phyloP scores from a whole-genome alignment of 176 grass and related monocot genomes.

The Eragrostis nindensis region DNA sequence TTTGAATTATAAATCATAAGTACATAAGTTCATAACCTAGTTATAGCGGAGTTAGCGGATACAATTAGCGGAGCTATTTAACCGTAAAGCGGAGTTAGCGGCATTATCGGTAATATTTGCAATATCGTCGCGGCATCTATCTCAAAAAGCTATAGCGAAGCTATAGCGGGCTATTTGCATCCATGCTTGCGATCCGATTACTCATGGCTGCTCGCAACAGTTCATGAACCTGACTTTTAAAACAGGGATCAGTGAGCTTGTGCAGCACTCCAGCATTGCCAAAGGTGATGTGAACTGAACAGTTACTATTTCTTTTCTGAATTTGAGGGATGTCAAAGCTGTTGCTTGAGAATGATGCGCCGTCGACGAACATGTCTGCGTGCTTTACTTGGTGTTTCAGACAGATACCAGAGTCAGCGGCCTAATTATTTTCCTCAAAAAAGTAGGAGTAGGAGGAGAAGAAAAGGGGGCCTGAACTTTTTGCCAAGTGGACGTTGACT shows the following conservation, averaged over 20 bases:
- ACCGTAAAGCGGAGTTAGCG: too few relatives aligned
- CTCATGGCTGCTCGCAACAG: background rate
- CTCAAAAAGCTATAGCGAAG: too few relatives aligned
- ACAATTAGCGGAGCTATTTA: too few relatives aligned
- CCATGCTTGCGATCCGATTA: background rate
- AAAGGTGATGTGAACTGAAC: conserved; percentile 24
- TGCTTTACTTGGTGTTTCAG: conserved; percentile 40
- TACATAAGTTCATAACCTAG: too few relatives aligned
- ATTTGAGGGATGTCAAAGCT: conserved; percentile 2
- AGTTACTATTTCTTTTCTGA: background rate
- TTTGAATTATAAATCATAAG: too few relatives aligned
- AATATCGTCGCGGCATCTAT: too few relatives aligned
- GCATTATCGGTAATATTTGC: too few relatives aligned
- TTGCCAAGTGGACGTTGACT: conserved; percentile 22
- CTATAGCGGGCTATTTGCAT: too few relatives aligned
- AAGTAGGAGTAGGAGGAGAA: background rate
- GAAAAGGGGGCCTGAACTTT: background rate
- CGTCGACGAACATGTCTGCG: conserved; percentile 19
- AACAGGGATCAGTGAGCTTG: background rate
- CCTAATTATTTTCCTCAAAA: background rate
- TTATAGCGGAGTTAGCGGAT: too few relatives aligned
- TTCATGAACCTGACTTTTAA: background rate
- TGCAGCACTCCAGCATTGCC: background rate
- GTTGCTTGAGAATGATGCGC: conserved; percentile 23
- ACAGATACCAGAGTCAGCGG: conserved; percentile 18